Evolutionary conservation across 306 rosid species (phyloP), one percentile per base, ranked within the genome.

Genomic region (Hippophae gyantsensis): DNA sequence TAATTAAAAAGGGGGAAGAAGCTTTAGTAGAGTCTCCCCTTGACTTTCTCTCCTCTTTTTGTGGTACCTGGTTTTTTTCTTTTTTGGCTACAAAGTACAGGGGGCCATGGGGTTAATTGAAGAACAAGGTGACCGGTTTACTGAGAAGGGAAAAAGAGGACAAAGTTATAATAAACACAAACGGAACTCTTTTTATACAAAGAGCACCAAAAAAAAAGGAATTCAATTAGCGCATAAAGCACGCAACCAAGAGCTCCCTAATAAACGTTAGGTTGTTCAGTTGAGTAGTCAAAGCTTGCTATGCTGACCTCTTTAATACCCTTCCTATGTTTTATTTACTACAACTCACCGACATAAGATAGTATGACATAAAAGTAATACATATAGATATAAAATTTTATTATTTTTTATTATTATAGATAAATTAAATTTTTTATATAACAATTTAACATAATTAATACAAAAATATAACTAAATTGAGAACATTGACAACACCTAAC

Each of bases 201-300:
- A 75, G 74, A 69, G 38, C 64, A 63, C 72, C 60, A 27, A 73
- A 86, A 81, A 86, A 81, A 68, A 68, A 66, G 75, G 76, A 77
- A 68, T 49, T 43, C 70, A 71, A 80, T 68, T 73, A 75, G 82
- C 69, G 56, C 72, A 72, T 49, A 56, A 49, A 9, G 60, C 84
- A 90, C 86, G 94, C 89, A 82, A 84, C 79, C 73, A 69, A 27
- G 66, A 72, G 61, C 56, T 46, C 56, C 61, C 76, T 60, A 70
- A 60, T 76, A 41, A 76, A 56, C 23, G 77, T 63, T 75, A 58
- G 81, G 81, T 85, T 73, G 86, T 61, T 82, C 76, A 68, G 74
- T 76, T 65, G 60, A 72, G 69, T 68, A 84, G 80, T 86, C 75
- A 81, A 82, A 75, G 86, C 77, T 74, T 64, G 78, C 76, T 66